These are phyloP conservation scores for Blastocystis sp. DNA, from an alignment of 352 stramenopile genomes.

Conservation along the genomic window DNA sequence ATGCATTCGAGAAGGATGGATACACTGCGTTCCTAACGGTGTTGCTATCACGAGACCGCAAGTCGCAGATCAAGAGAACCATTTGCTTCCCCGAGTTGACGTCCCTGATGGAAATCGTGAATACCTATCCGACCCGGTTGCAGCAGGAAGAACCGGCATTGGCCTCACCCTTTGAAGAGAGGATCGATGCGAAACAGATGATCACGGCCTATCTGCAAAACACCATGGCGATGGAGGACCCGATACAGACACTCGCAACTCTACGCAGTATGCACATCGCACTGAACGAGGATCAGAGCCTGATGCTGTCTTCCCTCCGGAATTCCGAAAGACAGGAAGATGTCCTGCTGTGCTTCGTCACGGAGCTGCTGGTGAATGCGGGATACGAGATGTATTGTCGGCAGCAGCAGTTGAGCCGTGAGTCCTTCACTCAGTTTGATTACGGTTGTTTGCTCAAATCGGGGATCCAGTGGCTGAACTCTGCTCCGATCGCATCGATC, in stretches of 20 bases:
- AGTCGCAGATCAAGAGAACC: not conserved
- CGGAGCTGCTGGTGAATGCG: not conserved
- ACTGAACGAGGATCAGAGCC: conserved; percentile 5
- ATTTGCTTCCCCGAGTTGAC: conserved; percentile 9
- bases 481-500: not conserved
- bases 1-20: not conserved
- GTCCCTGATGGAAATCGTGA: not conserved
- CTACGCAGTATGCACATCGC: not conserved
- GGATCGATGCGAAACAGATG: not conserved
- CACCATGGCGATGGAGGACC: not conserved
- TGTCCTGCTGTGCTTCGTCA: conserved; percentile 7
- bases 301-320: not conserved
- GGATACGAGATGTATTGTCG: not conserved
- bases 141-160: not conserved
- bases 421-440: not conserved
- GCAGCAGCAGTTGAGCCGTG: not conserved
- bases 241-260: not conserved
- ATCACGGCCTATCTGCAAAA: not conserved
- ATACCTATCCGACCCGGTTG: not conserved
- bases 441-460: not conserved
- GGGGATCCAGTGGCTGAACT: not conserved
- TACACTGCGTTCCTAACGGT: not conserved
- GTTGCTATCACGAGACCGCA: conserved; percentile 7
- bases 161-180: not conserved
- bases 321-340: not conserved